phyloP scores from a whole-genome alignment of 345 rosid genomes.

The Camelina sativa region DNA sequence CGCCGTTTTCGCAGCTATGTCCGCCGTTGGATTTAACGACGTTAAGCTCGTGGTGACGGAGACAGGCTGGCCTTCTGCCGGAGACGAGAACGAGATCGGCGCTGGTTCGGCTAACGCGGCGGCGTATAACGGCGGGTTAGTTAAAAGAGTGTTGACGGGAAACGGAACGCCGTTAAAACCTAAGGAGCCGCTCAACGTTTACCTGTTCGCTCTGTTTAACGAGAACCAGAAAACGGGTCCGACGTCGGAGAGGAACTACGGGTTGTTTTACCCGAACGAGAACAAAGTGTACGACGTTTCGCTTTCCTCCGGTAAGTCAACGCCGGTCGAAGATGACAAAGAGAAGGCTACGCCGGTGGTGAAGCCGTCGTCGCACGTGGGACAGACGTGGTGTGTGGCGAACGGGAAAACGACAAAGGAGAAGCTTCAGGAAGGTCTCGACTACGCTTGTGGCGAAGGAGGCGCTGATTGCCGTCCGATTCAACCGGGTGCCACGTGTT shows the following conservation, averaged over 20 bases:
- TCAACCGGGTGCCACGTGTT: conserved; percentile 79
- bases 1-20: conserved; percentile 87
- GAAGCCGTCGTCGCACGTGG: conserved; percentile 39
- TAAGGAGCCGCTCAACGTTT: conserved; percentile 62
- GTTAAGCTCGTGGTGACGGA: conserved; percentile 72
- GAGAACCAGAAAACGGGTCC: conserved; percentile 87
- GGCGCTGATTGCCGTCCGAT: conserved; percentile 92
- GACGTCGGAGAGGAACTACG: conserved; percentile 89
- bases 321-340: conserved; percentile 45
- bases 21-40: conserved; percentile 65
- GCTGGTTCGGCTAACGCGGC: conserved; percentile 73
- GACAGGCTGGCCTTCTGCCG: conserved; percentile 98
- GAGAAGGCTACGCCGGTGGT: conserved; percentile 50
- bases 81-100: conserved; percentile 77
- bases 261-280: conserved; percentile 80
- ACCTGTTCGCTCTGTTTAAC: conserved; percentile 84
- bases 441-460: conserved; percentile 92
- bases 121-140: conserved; percentile 80
- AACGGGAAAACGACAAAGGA: conserved; percentile 48
- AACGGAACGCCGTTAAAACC: conserved; percentile 88
- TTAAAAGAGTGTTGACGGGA: conserved; percentile 65
- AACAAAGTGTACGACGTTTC: conserved; percentile 78
- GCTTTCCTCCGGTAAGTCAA: conserved; percentile 37
- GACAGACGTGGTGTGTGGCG: conserved; percentile 93
- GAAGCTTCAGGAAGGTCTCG: conserved; percentile 71